phyloP scores from a whole-genome alignment of 2,329 filamentous ascomycete species.

The Escovopsis weberi region DNA sequence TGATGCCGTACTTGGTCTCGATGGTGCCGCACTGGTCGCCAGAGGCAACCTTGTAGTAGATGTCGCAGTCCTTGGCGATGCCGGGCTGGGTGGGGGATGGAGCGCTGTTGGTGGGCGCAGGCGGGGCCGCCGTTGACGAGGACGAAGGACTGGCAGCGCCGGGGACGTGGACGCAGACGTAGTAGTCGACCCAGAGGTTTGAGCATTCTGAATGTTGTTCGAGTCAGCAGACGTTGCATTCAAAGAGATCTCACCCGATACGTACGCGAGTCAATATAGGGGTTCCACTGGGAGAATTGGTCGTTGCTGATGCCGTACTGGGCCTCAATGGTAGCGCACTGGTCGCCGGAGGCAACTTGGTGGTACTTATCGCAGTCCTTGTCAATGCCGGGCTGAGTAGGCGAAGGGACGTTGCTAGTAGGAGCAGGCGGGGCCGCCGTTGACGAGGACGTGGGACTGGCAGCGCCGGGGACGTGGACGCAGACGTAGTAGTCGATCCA shows the following conservation, averaged over 20 bases:
- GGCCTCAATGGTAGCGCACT: neutral
- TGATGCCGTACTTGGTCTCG: constrained; percentile 1
- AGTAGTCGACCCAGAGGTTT: too few species aligned
- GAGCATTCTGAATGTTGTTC: too few species aligned
- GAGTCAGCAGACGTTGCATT: too few species aligned
- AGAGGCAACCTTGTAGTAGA: neutral
- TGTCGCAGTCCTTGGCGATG: constrained; percentile 2
- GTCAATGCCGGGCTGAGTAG: neutral
- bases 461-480: too few species aligned
- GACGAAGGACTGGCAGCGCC: neutral
- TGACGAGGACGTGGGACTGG: too few species aligned
- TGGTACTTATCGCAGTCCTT: neutral
- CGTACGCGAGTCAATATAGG: neutral
- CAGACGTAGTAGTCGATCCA: neutral
- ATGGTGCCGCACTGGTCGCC: constrained; percentile 2
- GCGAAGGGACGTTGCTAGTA: neutral
- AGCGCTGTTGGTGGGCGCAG: neutral
- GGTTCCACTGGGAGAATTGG: neutral
- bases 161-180: too few species aligned
- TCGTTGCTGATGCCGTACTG: neutral
- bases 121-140: neutral
- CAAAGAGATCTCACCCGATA: too few species aligned
- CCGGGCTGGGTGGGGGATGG: constrained; percentile 1
- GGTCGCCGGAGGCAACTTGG: neutral
- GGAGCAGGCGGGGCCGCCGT: neutral